Base-by-base conservation (phyloP, 2,329 filamentous ascomycete genomes). In the Torrubiellomyces zombiae region DNA sequence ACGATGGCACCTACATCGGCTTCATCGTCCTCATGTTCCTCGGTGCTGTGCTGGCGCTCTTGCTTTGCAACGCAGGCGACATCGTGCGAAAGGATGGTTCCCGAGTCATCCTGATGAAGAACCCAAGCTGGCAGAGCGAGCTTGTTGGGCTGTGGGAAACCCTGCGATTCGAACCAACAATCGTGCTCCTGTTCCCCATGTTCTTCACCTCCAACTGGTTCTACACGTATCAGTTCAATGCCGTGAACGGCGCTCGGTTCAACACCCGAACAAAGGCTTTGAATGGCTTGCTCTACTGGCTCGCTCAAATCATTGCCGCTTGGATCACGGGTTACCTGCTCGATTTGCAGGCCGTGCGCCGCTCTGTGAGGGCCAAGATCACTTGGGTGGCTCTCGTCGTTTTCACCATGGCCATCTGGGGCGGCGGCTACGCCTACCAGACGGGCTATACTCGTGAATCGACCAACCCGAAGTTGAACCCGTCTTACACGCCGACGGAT, bases 31-130 rank as follows among this genome's bases (percentile, higher is more conserved):
- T 92, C 38, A 89, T 83, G 57, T 59, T 77, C 26, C 37, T 65
- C 22, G 81, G 81, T 22, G 78, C 78, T 32, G 38, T 68, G 9
- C 56, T 92, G 2, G 67, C 77, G 16, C 69, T 79, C 42, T 56
- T 62, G 20, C 63, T 92, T 4, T 70, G 70, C 40, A 70, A 89
- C 40, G 77, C 78, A 18, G 66, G 66, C 37, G 65, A 70, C 28
- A 67, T 93, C 33, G 56, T 79, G 35, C 80, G 83, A 32, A 58
- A 64, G 18, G 81, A 93, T 44, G 80, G 81, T 30, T 76, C 76
- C 29, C 66, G 70, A 30, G 72, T 92, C 43, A 82, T 92, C 33
- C 53, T 85, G 33, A 91, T 86, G 77, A 86, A 89, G 58, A 79
- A 91, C 50, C 83, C 83, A 4, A 79, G 77, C 25, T 91, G 79